These are phyloP conservation scores for Tylopilus sp. DNA, from an alignment of 1,284 basidiomycete genomes.

Conservation along the genomic window DNA sequence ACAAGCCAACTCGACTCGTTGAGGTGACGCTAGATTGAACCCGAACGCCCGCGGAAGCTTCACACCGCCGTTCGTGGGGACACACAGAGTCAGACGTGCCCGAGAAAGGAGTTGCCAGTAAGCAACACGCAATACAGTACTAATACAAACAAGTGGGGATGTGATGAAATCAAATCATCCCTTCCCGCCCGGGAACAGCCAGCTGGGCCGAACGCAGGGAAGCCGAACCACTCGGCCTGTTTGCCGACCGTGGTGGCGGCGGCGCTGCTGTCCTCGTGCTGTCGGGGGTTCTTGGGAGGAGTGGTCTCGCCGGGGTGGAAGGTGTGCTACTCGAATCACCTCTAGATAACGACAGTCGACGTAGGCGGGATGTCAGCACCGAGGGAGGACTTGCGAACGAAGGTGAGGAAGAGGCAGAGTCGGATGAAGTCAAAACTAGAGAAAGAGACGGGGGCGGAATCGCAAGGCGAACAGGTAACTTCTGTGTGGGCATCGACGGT, in stretches of 20 bases:
- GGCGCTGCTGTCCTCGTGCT: slow-evolving; percentile 38
- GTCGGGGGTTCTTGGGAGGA: slow-evolving; percentile 30
- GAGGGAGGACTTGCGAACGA: slow-evolving; percentile 20
- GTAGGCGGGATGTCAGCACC: slow-evolving; percentile 14
- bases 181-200: slow-evolving; percentile 48
- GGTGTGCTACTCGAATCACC: slow-evolving; percentile 14
- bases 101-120: not conserved
- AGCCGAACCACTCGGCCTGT: slow-evolving; percentile 53
- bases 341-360: slow-evolving; percentile 19
- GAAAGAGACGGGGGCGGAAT: slow-evolving; percentile 28
- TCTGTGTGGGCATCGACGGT: slow-evolving; percentile 28
- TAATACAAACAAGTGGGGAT: not conserved
- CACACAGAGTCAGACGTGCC: too few relatives aligned
- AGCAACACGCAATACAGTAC: not conserved
- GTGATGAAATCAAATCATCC: slow-evolving; percentile 41
- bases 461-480: slow-evolving; percentile 21
- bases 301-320: slow-evolving; percentile 26
- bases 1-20: too few relatives aligned
- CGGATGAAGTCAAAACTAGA: slow-evolving; percentile 25
- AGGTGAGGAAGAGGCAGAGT: slow-evolving; percentile 25
- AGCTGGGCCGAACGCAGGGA: slow-evolving; percentile 43
- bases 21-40: too few relatives aligned
- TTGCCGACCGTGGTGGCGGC: slow-evolving; percentile 55
- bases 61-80: too few relatives aligned
- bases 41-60: too few relatives aligned